Conservation (phyloP, 2,329 filamentous ascomycete genomes). For the Davidsoniella australis region DNA sequence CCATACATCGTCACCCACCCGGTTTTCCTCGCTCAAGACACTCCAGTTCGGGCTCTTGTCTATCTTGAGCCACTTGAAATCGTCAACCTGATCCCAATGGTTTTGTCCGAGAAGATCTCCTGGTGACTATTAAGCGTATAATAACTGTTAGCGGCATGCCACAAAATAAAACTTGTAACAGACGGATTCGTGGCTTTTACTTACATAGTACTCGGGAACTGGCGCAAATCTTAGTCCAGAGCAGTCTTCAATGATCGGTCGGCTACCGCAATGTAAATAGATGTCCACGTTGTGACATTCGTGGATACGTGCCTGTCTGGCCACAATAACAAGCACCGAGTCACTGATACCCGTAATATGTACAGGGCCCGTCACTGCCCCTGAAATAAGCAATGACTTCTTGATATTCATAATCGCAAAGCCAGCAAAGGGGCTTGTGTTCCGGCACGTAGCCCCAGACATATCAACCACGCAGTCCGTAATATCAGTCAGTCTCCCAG, state of each 20-base stretch:
- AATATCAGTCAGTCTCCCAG: slow-evolving; percentile 56
- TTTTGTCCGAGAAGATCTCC: slow-evolving; percentile 28
- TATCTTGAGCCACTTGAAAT: slow-evolving; percentile 91
- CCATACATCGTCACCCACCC: slow-evolving; percentile 40
- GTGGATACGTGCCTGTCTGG: slow-evolving; percentile 86
- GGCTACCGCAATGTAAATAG: slow-evolving; percentile 65
- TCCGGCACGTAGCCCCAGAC: slow-evolving; percentile 39
- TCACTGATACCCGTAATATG: slow-evolving; percentile 64
- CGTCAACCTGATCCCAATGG: slow-evolving; percentile 80
- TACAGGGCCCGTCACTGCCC: slow-evolving; percentile 60
- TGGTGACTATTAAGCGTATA: neutral
- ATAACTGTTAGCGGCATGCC: slow-evolving; percentile 1
- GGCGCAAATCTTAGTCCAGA: slow-evolving; percentile 60
- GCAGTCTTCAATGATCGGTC: slow-evolving; percentile 91
- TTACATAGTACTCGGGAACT: slow-evolving; percentile 51
- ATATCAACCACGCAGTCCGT: slow-evolving; percentile 63
- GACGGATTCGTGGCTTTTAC: neutral
- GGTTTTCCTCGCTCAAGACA: slow-evolving; percentile 42
- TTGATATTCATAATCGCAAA: slow-evolving; percentile 50
- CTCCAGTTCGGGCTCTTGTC: slow-evolving; percentile 82
- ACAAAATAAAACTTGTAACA: neutral
- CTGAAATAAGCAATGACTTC: slow-evolving; percentile 57
- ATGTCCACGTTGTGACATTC: slow-evolving; percentile 66
- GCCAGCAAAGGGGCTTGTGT: slow-evolving; percentile 50
- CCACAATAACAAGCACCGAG: slow-evolving; percentile 60